Conservation (phyloP, 768 basidiomycete species). For the Trametes sanguinea region DNA sequence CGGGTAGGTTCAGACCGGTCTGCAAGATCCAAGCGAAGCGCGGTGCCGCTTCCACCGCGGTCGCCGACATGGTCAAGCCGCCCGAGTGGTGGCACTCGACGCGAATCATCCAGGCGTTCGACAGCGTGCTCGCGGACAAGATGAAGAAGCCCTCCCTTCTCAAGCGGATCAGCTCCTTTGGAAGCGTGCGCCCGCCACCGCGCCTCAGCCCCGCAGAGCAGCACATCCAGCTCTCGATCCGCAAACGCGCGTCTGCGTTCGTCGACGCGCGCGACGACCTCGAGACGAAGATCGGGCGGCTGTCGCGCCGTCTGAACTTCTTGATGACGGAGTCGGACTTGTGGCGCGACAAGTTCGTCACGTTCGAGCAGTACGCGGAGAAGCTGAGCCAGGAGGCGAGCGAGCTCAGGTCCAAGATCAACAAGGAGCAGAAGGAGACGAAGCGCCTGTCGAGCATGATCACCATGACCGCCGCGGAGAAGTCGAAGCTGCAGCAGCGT, state of each 20-base stretch:
- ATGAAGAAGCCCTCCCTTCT: slow-evolving; percentile 88
- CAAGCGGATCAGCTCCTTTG: slow-evolving; percentile 80
- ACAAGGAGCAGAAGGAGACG: slow-evolving; percentile 88
- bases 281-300: slow-evolving; percentile 89
- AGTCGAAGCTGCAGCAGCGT: slow-evolving; percentile 77
- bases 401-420: slow-evolving; percentile 84
- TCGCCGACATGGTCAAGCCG: slow-evolving; percentile 86
- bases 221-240: slow-evolving; percentile 83
- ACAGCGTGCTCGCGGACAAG: slow-evolving; percentile 82
- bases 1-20: slow-evolving; percentile 85
- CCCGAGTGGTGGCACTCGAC: slow-evolving; percentile 96
- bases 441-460: slow-evolving; percentile 81
- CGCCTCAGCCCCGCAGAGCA: slow-evolving; percentile 81
- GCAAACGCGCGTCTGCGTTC: slow-evolving; percentile 91
- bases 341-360: slow-evolving; percentile 93
- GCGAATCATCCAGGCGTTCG: slow-evolving; percentile 88
- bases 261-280: slow-evolving; percentile 93
- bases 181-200: slow-evolving; percentile 67
- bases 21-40: slow-evolving; percentile 89
- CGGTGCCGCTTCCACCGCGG: slow-evolving; percentile 74
- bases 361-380: slow-evolving; percentile 93
- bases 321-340: slow-evolving; percentile 88
- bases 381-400: slow-evolving; percentile 84
- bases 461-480: slow-evolving; percentile 75
- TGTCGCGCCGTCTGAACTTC: slow-evolving; percentile 85